These are phyloP conservation scores for Gossypium longicalyx DNA, from an alignment of 345 rosid genomes.

Conservation along the genomic window DNA sequence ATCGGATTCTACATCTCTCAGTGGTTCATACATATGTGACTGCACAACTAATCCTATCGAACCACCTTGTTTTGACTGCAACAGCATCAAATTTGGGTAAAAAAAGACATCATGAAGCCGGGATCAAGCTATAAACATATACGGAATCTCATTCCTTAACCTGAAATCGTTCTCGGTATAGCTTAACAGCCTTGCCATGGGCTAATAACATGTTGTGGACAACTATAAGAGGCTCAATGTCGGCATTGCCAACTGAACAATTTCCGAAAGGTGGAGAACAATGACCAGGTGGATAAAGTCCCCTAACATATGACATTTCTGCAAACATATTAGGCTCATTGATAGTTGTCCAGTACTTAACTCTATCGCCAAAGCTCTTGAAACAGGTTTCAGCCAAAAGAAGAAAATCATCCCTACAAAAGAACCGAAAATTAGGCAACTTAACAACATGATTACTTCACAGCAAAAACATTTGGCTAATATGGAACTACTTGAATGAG, in stretches of 20 bases:
- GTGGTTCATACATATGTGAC: slow-evolving; percentile 34
- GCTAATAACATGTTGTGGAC: slow-evolving; percentile 41
- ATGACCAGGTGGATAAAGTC: slow-evolving; percentile 34
- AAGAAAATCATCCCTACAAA: slow-evolving; percentile 38
- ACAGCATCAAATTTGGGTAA: neutral
- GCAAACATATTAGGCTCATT: slow-evolving; percentile 36
- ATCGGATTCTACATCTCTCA: slow-evolving; percentile 30
- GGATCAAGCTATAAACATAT: neutral
- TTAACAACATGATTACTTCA: neutral
- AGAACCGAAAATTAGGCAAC: neutral
- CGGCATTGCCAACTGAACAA: slow-evolving; percentile 40
- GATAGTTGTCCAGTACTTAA: slow-evolving; percentile 37
- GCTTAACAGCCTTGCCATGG: slow-evolving; percentile 34
- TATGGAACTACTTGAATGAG: neutral
- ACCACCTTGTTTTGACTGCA: slow-evolving; percentile 39
- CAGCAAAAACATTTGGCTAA: neutral
- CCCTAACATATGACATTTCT: slow-evolving; percentile 33
- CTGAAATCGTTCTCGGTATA: slow-evolving; percentile 33
- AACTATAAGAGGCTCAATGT: slow-evolving; percentile 29
- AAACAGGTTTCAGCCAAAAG: slow-evolving; percentile 38
- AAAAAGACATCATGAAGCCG: neutral
- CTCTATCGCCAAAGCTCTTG: slow-evolving; percentile 38
- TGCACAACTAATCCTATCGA: slow-evolving; percentile 25
- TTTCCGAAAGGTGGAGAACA: slow-evolving; percentile 40
- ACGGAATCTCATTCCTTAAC: slow-evolving; percentile 10